A percentile compares a stretch with the other conserved stretches of the same genome.
phyloP scores from a whole-genome alignment of 495 filamentous ascomycete species.

The Penicillium subrubescens region DNA sequence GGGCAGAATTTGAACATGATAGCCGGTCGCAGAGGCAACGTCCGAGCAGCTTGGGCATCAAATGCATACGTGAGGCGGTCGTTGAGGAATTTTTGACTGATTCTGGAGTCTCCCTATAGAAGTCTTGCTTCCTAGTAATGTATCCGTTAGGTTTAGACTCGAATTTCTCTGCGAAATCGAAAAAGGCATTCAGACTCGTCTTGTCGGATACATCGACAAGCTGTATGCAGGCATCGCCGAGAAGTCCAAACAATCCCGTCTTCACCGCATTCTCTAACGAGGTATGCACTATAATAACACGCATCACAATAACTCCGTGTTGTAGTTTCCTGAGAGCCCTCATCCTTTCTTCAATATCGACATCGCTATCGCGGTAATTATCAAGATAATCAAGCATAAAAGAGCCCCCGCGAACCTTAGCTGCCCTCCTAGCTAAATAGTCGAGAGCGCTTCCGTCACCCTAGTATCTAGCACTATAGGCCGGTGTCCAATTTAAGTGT shows the following conservation, averaged over 20 bases:
- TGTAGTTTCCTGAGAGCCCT: background rate
- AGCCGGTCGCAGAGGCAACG: background rate
- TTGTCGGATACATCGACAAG: conserved; percentile 4
- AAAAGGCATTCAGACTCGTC: background rate
- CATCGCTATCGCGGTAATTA: background rate
- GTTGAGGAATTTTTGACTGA: background rate
- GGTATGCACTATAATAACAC: background rate
- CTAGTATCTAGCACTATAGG: background rate
- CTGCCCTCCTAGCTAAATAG: background rate
- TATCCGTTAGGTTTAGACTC: background rate
- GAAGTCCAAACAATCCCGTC: background rate
- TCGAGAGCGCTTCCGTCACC: background rate
- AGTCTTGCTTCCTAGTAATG: background rate
- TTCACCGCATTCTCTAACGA: background rate
- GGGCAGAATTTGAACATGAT: conserved; percentile 3
- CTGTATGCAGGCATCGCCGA: conserved; percentile 1
- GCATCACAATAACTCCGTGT: conserved; percentile 2
- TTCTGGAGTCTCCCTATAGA: background rate
- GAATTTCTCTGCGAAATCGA: conserved; percentile 1
- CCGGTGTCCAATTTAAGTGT: background rate
- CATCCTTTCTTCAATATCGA: background rate
- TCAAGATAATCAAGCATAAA: conserved; percentile 6
- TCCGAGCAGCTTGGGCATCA: background rate
- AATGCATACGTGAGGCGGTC: too few species aligned
- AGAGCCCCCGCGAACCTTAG: background rate